Evolutionary conservation across 2,329 filamentous ascomycete genomes (phyloP).

Genomic region (Laburnicola sp.): DNA sequence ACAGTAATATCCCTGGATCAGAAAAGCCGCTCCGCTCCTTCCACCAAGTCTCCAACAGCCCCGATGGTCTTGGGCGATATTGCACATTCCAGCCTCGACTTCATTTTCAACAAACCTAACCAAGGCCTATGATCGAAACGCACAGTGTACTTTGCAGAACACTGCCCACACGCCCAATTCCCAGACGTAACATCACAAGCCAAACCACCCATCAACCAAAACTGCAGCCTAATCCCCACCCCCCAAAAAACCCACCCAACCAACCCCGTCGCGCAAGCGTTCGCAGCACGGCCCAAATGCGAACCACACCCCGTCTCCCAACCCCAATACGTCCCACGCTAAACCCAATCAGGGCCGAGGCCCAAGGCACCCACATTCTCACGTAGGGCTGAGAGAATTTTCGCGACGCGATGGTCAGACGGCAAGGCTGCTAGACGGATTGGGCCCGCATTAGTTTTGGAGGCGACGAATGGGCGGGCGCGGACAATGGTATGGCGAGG

Average conservation of each 20-base stretch:
- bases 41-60: no score
- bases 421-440: constrained; percentile 9
- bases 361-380: constrained; percentile 11
- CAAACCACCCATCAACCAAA: neutral
- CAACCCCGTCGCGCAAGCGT: neutral
- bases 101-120: no score
- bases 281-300: constrained; percentile 2
- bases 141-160: no score
- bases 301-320: constrained; percentile 4
- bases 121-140: no score
- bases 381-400: constrained; percentile 11
- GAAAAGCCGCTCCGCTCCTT: no score
- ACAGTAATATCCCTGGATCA: no score
- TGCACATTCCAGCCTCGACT: no score
- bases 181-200: neutral
- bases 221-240: neutral
- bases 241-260: no score
- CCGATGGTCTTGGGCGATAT: no score
- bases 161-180: neutral
- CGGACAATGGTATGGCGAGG: neutral
- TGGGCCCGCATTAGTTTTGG: neutral
- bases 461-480: constrained; percentile 8
- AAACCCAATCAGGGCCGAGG: constrained; percentile 2
- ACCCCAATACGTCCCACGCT: constrained; percentile 3
- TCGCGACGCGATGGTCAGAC: constrained; percentile 13